phyloP scores from a whole-genome alignment of 2,329 filamentous ascomycete genomes.

The Cladophialophora immunda region DNA sequence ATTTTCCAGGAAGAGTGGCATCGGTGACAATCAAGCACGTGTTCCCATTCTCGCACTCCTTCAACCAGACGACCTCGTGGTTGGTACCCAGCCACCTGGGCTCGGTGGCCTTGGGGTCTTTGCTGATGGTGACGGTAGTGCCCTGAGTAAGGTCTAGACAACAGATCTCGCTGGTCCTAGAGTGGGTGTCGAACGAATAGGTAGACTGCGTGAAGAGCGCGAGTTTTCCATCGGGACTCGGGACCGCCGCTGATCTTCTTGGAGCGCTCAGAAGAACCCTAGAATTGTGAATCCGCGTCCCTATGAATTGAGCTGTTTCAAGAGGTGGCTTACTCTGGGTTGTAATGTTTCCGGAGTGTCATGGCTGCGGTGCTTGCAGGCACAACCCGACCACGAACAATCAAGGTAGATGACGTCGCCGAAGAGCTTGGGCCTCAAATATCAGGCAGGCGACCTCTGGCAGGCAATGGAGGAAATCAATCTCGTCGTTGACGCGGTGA shows the following conservation, averaged over 20 bases:
- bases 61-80: conserved; percentile 57
- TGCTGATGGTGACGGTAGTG: conserved; percentile 53
- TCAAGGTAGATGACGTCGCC: background rate
- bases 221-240: conserved; percentile 56
- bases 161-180: conserved; percentile 56
- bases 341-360: conserved; percentile 36
- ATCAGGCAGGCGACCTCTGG: background rate
- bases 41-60: conserved; percentile 54
- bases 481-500: background rate
- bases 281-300: conserved; percentile 9
- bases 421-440: background rate
- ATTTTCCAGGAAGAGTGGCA: conserved; percentile 50
- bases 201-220: conserved; percentile 58
- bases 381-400: background rate
- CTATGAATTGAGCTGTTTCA: conserved; percentile 8
- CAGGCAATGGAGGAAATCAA: background rate
- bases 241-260: conserved; percentile 54
- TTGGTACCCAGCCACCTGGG: conserved; percentile 57
- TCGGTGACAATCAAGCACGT: conserved; percentile 56
- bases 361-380: conserved; percentile 18
- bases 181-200: conserved; percentile 61
- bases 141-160: conserved; percentile 54
- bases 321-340: conserved; percentile 33
- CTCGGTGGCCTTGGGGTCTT: conserved; percentile 54
- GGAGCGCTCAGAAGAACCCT: conserved; percentile 59